These are phyloP conservation scores for Elaeagnus macrophylla DNA, from an alignment of 306 rosid species.

Conservation along the genomic window DNA sequence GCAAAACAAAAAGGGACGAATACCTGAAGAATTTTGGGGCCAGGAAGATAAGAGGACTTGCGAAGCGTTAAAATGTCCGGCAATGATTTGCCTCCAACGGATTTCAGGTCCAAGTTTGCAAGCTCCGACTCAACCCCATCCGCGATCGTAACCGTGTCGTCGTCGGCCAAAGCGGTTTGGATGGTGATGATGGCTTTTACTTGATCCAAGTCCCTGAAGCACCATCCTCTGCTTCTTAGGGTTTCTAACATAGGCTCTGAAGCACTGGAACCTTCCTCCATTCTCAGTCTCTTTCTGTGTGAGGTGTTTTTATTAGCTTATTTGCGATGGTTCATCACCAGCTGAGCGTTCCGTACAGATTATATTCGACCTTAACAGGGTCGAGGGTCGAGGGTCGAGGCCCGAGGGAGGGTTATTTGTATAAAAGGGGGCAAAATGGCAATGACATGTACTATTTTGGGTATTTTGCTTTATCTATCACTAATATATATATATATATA, in stretches of 20 bases:
- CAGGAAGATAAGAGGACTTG: conserved; percentile 45
- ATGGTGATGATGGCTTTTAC: conserved; percentile 40
- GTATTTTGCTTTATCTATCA: no score
- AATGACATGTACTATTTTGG: no score
- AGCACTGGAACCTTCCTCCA: conserved; percentile 25
- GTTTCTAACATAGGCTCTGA: conserved; percentile 28
- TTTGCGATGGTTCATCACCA: no score
- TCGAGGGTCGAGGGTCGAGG: no score
- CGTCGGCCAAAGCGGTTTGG: conserved; percentile 43
- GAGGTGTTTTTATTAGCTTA: background rate
- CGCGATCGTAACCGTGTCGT: conserved; percentile 28
- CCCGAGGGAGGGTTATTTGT: no score
- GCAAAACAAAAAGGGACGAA: background rate
- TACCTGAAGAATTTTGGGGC: conserved; percentile 79
- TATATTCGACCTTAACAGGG: no score
- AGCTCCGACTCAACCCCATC: conserved; percentile 58
- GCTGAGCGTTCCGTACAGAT: no score
- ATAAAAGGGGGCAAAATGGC: no score
- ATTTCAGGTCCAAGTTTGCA: conserved; percentile 52
- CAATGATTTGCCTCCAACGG: conserved; percentile 54
- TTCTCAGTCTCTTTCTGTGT: background rate
- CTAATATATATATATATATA: no score
- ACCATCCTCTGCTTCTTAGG: conserved; percentile 61
- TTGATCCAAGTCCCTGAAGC: conserved; percentile 37
- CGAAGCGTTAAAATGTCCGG: conserved; percentile 52